Conservation (phyloP, 2,329 filamentous ascomycete genomes). For the Fusarium tuaranense region DNA sequence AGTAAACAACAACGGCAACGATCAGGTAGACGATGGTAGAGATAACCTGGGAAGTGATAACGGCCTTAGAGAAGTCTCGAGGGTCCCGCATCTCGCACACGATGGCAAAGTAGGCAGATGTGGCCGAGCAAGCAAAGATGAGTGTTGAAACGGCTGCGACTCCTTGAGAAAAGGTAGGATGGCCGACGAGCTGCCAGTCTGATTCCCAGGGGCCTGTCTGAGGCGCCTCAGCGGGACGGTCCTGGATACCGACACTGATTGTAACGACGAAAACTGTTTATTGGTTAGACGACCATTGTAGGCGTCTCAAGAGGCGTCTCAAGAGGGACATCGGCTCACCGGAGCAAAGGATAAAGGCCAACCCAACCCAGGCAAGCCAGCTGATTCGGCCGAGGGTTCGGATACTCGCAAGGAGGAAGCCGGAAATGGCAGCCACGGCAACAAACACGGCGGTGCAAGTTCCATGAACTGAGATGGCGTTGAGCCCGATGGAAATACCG, state of each 20-base stretch:
- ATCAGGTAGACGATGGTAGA: conserved; percentile 49
- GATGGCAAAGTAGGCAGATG: conserved; percentile 49
- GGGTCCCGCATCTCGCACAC: conserved; percentile 49
- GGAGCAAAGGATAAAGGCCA: conserved; percentile 31
- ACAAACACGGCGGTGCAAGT: conserved; percentile 55
- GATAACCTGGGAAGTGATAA: conserved; percentile 42
- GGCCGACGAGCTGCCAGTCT: conserved; percentile 46
- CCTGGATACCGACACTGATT: conserved; percentile 37
- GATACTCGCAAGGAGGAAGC: conserved; percentile 48
- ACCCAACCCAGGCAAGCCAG: conserved; percentile 48
- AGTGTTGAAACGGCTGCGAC: conserved; percentile 48
- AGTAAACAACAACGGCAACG: conserved; percentile 56
- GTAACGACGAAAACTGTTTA: conserved; percentile 33
- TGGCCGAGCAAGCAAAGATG: conserved; percentile 53
- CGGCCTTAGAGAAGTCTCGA: conserved; percentile 38
- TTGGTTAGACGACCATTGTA: background rate
- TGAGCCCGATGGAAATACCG: conserved; percentile 53
- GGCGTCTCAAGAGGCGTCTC: too few relatives aligned
- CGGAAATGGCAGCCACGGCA: conserved; percentile 48
- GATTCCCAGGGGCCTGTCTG: conserved; percentile 42
- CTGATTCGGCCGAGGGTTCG: conserved; percentile 48
- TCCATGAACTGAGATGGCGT: conserved; percentile 53
- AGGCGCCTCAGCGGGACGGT: conserved; percentile 31
- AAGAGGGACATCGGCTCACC: too few relatives aligned
- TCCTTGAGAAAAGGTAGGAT: conserved; percentile 47